These are phyloP conservation scores for Phtheirospermum japonicum DNA, from an alignment of 257 asterid species.

Conservation along the genomic window DNA sequence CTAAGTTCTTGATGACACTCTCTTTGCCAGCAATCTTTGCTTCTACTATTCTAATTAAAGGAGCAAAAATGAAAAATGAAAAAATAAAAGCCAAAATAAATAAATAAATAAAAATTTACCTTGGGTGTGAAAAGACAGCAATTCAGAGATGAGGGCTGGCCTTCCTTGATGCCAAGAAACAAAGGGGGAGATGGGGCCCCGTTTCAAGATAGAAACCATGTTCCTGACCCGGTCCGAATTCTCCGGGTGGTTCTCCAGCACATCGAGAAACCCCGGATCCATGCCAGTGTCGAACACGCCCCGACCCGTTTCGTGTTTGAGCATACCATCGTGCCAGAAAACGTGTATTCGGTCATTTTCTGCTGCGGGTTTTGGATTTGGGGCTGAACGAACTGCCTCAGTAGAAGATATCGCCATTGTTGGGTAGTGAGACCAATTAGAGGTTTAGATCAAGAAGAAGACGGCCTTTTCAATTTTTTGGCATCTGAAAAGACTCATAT, in stretches of 20 bases:
- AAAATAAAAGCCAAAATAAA: background rate
- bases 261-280: conserved; percentile 92
- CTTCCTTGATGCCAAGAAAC: conserved; percentile 75
- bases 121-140: conserved; percentile 65
- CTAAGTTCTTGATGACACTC: too few species aligned
- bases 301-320: conserved; percentile 64
- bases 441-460: too few species aligned
- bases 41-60: background rate
- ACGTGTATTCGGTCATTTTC: conserved; percentile 43
- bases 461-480: too few species aligned
- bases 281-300: conserved; percentile 83
- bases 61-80: background rate
- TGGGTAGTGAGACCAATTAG: too few species aligned
- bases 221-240: conserved; percentile 76
- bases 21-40: background rate
- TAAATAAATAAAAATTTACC: conserved; percentile 38
- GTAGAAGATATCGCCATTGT: conserved; percentile 22
- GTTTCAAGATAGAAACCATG: conserved; percentile 72
- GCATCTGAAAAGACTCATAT: too few species aligned
- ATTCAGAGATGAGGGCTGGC: conserved; percentile 57
- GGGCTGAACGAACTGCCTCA: conserved; percentile 14
- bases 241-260: conserved; percentile 90
- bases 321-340: conserved; percentile 88
- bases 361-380: conserved; percentile 2
- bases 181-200: conserved; percentile 79